Conservation (phyloP, 805 yeast genomes). For the Tetrapisispora taiwanensis region DNA sequence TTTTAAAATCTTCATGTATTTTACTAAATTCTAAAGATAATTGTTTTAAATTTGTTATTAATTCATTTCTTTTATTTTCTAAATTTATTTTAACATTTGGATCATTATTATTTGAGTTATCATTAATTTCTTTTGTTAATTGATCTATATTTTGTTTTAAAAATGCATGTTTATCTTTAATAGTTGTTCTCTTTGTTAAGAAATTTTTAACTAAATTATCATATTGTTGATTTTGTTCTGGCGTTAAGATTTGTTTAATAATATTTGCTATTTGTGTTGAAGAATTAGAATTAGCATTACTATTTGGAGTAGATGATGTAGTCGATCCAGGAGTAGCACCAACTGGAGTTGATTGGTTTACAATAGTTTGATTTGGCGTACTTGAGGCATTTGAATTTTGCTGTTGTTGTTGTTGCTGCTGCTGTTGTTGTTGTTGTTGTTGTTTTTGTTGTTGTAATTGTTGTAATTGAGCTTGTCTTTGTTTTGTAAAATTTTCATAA, state of each 20-base stretch:
- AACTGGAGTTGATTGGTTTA: conserved; percentile 5
- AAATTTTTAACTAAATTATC: conserved; percentile 21
- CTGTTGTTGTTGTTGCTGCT: conserved; percentile 8
- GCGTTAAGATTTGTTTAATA: conserved; percentile 24
- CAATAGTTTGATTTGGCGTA: neutral
- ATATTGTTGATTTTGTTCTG: conserved; percentile 24
- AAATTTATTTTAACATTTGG: conserved; percentile 21
- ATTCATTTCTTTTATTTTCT: conserved; percentile 20
- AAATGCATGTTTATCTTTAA: conserved; percentile 23
- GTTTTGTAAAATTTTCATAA: conserved; percentile 42
- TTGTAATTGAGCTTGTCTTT: conserved; percentile 12
- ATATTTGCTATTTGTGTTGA: conserved; percentile 11
- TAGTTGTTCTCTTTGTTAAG: conserved; percentile 22
- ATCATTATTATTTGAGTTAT: conserved; percentile 10
- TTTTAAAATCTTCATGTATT: conserved; percentile 22
- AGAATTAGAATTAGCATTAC: conserved; percentile 7
- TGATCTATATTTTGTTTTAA: conserved; percentile 26
- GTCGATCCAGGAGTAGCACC: conserved; percentile 6
- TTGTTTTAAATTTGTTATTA: conserved; percentile 18
- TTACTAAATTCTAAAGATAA: conserved; percentile 20
- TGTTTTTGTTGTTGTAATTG: conserved; percentile 8
- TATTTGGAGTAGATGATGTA: conserved; percentile 8
- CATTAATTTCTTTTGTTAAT: conserved; percentile 20
- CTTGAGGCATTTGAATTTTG: conserved; percentile 1
- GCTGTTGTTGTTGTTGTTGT: conserved; percentile 7